Conservation (phyloP, 116 monocot genomes). For the Phalaenopsis hybrid region DNA sequence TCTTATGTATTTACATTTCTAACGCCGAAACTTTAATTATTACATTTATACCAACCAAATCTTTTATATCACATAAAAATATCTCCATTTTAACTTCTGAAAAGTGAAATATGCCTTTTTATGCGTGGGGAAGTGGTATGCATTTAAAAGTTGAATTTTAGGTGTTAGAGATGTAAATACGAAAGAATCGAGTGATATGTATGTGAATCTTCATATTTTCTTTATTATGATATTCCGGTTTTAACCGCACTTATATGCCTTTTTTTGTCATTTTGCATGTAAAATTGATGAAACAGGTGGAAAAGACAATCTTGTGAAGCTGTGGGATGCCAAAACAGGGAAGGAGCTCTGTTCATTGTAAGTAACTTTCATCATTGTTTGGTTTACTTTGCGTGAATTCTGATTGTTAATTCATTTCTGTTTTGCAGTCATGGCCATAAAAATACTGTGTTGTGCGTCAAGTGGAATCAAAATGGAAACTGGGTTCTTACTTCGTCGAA, state of each 20-base stretch:
- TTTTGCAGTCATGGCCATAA: constrained; percentile 95
- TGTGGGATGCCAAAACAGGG: constrained; percentile 98
- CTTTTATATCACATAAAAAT: too few relatives aligned
- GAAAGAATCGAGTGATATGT: too few relatives aligned
- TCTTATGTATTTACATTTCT: too few relatives aligned
- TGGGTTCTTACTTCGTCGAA: constrained; percentile 95
- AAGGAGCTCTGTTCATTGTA: constrained; percentile 91
- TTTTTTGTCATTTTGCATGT: neutral
- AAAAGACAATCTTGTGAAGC: constrained; percentile 97
- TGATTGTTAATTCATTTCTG: constrained; percentile 5
- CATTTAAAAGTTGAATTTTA: too few relatives aligned
- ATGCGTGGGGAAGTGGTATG: too few relatives aligned
- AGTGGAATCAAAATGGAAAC: constrained; percentile 99
- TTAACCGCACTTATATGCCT: neutral
- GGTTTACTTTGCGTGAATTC: constrained; percentile 2
- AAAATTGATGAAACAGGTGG: constrained; percentile 47
- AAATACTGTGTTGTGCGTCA: constrained; percentile 93
- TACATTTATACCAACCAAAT: too few relatives aligned
- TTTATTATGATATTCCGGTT: neutral
- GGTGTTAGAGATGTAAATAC: too few relatives aligned
- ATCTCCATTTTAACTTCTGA: too few relatives aligned
- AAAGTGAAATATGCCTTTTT: too few relatives aligned
- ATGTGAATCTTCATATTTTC: neutral
- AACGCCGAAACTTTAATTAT: too few relatives aligned
- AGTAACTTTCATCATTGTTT: constrained; percentile 20